Evolutionary conservation across 768 basidiomycete genomes (phyloP).

Genomic region (Tricholoma matsutake): DNA sequence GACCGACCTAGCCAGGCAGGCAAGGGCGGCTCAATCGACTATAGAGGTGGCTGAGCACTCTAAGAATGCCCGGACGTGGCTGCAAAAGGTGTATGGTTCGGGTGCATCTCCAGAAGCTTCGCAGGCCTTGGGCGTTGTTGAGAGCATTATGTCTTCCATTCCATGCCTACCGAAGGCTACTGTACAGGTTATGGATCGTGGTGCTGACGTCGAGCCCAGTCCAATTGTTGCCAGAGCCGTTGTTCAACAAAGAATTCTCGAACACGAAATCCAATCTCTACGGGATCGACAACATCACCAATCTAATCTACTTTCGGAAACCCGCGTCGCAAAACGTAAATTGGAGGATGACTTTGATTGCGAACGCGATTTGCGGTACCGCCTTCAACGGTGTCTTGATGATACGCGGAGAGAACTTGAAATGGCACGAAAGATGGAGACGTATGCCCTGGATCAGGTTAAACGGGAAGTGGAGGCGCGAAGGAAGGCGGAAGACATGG

Average conservation of each 20-base stretch:
- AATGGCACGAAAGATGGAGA: constrained; percentile 27
- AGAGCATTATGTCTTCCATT: not conserved
- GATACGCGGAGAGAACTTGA: constrained; percentile 31
- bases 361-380: constrained; percentile 36
- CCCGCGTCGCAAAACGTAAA: constrained; percentile 39
- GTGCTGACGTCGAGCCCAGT: not conserved
- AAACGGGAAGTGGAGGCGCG: constrained; percentile 51
- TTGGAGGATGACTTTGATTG: constrained; percentile 37
- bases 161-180: not conserved
- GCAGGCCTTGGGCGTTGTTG: not conserved
- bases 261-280: constrained; percentile 38
- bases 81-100: constrained; percentile 48
- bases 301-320: constrained; percentile 25
- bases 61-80: constrained; percentile 38
- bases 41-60: constrained; percentile 33
- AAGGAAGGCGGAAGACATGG: constrained; percentile 64
- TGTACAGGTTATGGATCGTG: not conserved
- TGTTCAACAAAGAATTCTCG: constrained; percentile 11
- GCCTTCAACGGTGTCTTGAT: constrained; percentile 31
- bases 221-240: not conserved
- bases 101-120: constrained; percentile 1
- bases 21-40: constrained; percentile 16
- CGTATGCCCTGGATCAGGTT: constrained; percentile 22
- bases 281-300: constrained; percentile 32
- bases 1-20: constrained; percentile 39